Conservation (phyloP, 768 basidiomycete species). For the Nidularia pulvinata region DNA sequence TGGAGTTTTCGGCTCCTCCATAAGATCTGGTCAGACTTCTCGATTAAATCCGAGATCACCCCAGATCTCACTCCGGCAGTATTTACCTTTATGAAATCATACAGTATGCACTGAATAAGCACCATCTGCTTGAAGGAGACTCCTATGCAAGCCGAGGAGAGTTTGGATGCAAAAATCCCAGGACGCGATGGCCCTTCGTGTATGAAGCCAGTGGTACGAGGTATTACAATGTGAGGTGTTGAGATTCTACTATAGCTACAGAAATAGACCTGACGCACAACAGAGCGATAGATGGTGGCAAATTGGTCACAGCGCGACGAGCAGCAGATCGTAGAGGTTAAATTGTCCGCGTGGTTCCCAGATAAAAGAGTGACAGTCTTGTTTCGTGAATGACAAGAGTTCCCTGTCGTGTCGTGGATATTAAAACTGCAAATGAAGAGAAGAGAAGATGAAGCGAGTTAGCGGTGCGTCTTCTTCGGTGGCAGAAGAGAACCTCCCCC, state of each 20-base stretch:
- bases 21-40: too few species aligned
- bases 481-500: background rate
- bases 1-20: too few species aligned
- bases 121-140: too few species aligned
- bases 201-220: conserved; percentile 34
- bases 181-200: conserved; percentile 23
- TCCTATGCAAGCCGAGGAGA: too few species aligned
- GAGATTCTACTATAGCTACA: conserved; percentile 32
- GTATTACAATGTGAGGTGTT: conserved; percentile 18
- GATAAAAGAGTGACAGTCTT: conserved; percentile 36
- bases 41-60: too few species aligned
- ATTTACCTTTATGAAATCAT: too few species aligned
- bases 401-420: conserved; percentile 26
- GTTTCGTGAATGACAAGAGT: conserved; percentile 54
- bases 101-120: too few species aligned
- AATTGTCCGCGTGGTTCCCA: conserved; percentile 14
- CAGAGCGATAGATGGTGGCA: conserved; percentile 9
- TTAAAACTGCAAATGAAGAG: conserved; percentile 3
- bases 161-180: conserved; percentile 6
- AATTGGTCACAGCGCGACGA: conserved; percentile 11
- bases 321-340: conserved; percentile 6
- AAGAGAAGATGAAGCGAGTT: too few species aligned
- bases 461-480: too few species aligned
- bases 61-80: too few species aligned
- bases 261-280: conserved; percentile 9